Evolutionary conservation across 768 basidiomycete genomes (phyloP).

Genomic region (Phanerodontia chrysosporium): DNA sequence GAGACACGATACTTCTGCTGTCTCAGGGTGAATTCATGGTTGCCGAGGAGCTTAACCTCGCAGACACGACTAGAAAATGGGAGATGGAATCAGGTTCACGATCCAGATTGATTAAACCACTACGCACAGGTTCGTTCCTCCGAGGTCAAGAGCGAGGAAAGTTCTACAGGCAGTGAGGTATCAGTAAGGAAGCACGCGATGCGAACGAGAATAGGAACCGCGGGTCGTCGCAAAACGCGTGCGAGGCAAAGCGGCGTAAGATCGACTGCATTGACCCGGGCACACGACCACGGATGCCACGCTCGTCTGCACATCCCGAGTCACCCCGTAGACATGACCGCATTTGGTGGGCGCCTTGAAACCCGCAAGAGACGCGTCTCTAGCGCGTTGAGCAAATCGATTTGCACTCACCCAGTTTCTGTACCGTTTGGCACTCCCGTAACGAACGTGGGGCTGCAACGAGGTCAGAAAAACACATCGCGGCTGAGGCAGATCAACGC

Average conservation of each 20-base stretch:
- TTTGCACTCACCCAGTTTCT: constrained; percentile 72
- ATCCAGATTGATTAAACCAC: not conserved
- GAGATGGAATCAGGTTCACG: no score
- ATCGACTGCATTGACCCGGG: not conserved
- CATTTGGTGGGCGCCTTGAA: not conserved
- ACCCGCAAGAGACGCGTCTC: not conserved
- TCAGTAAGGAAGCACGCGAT: not conserved
- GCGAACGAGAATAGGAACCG: not conserved
- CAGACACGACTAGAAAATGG: constrained; percentile 77
- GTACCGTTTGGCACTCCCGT: constrained; percentile 93
- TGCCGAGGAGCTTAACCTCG: constrained; percentile 86
- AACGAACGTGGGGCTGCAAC: constrained; percentile 82
- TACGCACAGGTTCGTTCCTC: constrained; percentile 93
- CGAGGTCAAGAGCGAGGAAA: constrained; percentile 93
- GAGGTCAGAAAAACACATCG: constrained; percentile 1
- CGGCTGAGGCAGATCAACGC: constrained; percentile 18
- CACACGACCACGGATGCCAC: not conserved
- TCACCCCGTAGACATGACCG: not conserved
- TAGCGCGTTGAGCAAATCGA: not conserved
- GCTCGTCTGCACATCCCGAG: not conserved
- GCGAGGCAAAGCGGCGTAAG: not conserved
- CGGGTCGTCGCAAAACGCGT: not conserved
- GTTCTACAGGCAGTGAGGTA: constrained; percentile 48
- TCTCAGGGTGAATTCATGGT: constrained; percentile 83
- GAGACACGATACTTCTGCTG: constrained; percentile 98